phyloP scores from a whole-genome alignment of 331 rosid genomes.

The Spiraea crenata region DNA sequence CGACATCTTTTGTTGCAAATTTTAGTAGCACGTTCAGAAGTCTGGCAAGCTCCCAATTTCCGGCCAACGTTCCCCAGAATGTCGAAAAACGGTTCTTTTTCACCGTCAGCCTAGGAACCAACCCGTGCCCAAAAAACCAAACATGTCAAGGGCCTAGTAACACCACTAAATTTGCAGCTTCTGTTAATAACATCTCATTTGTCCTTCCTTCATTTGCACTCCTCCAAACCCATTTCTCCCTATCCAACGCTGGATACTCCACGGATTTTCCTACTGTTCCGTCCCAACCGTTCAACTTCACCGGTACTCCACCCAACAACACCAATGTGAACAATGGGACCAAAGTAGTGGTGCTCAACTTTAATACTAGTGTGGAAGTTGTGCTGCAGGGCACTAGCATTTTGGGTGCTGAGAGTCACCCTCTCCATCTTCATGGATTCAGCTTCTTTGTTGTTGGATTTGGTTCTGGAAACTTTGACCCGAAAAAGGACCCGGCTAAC shows the following conservation, averaged over 20 bases:
- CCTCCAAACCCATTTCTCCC: conserved; percentile 42
- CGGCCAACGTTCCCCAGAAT: conserved; percentile 37
- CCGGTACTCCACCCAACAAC: conserved; percentile 43
- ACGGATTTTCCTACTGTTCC: conserved; percentile 35
- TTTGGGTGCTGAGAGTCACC: conserved; percentile 45
- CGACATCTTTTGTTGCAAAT: conserved; percentile 33
- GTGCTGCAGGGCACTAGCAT: conserved; percentile 44
- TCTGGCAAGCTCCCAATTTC: conserved; percentile 33
- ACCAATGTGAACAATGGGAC: conserved; percentile 36
- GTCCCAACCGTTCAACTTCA: conserved; percentile 33
- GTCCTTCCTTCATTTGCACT: conserved; percentile 34
- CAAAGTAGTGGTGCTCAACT: conserved; percentile 33
- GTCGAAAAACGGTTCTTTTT: conserved; percentile 33
- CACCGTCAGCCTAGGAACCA: conserved; percentile 37
- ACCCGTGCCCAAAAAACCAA: conserved; percentile 43
- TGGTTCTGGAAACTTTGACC: conserved; percentile 36
- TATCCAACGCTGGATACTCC: conserved; percentile 26
- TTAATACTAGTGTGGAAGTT: conserved; percentile 37
- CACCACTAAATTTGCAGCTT: conserved; percentile 36
- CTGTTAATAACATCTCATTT: conserved; percentile 36
- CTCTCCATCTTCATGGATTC: conserved; percentile 44
- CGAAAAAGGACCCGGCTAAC: conserved; percentile 30
- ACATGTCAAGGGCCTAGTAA: conserved; percentile 46
- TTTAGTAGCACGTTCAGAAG: conserved; percentile 27
- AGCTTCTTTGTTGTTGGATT: conserved; percentile 35